Percentiles rank a stretch among this genome's conserved stretches.
Conservation (phyloP, 2,329 filamentous ascomycete genomes). For the Teratosphaeria epicoccoides region DNA sequence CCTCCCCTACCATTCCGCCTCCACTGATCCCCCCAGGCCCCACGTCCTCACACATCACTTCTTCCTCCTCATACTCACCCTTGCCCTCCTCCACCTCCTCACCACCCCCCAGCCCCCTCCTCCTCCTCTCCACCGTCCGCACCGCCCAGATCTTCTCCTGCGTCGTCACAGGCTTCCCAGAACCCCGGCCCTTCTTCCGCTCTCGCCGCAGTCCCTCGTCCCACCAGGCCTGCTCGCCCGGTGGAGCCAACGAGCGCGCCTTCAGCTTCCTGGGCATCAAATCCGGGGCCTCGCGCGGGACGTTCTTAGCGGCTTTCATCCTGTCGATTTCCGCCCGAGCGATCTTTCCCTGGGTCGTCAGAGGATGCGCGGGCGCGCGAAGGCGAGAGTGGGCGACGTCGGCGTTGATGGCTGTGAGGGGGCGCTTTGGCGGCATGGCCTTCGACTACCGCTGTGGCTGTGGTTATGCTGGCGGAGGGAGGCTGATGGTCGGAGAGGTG, state of each 20-base stretch:
- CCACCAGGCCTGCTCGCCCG: not conserved
- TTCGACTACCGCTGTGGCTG: no score
- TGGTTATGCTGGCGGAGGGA: not conserved
- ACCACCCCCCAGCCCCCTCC: not conserved
- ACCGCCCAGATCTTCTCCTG: constrained; percentile 4
- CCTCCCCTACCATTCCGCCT: not conserved
- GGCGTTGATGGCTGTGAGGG: not conserved
- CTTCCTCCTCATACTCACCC: not conserved
- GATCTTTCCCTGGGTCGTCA: constrained; percentile 5
- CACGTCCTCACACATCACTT: not conserved
- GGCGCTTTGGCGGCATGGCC: constrained; percentile 3
- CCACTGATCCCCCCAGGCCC: not conserved
- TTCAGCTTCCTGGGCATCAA: not conserved
- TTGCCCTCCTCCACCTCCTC: not conserved
- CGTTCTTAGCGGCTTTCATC: not conserved
- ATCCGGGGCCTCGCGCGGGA: not conserved
- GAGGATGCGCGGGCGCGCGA: not conserved
- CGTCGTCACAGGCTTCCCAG: constrained; percentile 3
- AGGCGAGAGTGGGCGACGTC: not conserved
- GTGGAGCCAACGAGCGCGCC: constrained; percentile 1
- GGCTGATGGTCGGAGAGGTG: not conserved
- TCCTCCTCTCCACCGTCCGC: not conserved
- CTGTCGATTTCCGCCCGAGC: not conserved
- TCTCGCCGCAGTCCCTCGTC: not conserved
- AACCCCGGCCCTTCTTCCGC: not conserved